Percentiles rank a stretch among this genome's conserved stretches.
These are phyloP conservation scores for Chaetomiaceae sp. DNA, from an alignment of 2,329 filamentous ascomycete species.

Conservation along the genomic window DNA sequence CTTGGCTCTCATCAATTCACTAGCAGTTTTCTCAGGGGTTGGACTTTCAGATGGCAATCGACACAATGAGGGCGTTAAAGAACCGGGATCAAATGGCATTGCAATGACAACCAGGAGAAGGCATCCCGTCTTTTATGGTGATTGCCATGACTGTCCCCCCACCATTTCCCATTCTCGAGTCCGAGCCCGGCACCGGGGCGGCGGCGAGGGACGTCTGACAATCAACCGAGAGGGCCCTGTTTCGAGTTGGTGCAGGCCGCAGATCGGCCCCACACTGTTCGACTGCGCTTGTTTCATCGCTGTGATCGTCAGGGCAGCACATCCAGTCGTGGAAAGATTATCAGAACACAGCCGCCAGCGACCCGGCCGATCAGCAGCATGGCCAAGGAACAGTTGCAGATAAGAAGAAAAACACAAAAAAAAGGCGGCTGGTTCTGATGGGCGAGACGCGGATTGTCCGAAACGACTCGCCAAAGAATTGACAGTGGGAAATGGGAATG, in stretches of 20 bases:
- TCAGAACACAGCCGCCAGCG: not conserved
- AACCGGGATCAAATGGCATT: too few species aligned
- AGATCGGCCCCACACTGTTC: slow-evolving; percentile 5
- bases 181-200: not conserved
- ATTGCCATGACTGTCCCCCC: slow-evolving; percentile 1
- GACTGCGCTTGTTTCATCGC: slow-evolving; percentile 19
- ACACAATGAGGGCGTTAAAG: too few species aligned
- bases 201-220: not conserved
- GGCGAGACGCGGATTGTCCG: slow-evolving; percentile 2
- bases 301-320: slow-evolving; percentile 13
- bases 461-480: not conserved
- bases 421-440: slow-evolving; percentile 6
- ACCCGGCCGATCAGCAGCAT: not conserved
- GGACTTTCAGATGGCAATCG: not conserved
- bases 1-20: too few species aligned
- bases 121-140: slow-evolving; percentile 14
- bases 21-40: too few species aligned
- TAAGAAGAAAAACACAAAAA: too few species aligned
- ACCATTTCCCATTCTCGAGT: not conserved
- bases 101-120: too few species aligned
- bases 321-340: slow-evolving; percentile 13
- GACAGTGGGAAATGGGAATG: too few species aligned
- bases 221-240: slow-evolving; percentile 2
- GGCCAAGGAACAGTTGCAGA: not conserved
- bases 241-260: slow-evolving; percentile 16